A percentile compares a stretch with the other conserved stretches of the same genome.
Evolutionary conservation across 495 filamentous ascomycete species (phyloP).

Genomic region (Apiosordaria backusii): DNA sequence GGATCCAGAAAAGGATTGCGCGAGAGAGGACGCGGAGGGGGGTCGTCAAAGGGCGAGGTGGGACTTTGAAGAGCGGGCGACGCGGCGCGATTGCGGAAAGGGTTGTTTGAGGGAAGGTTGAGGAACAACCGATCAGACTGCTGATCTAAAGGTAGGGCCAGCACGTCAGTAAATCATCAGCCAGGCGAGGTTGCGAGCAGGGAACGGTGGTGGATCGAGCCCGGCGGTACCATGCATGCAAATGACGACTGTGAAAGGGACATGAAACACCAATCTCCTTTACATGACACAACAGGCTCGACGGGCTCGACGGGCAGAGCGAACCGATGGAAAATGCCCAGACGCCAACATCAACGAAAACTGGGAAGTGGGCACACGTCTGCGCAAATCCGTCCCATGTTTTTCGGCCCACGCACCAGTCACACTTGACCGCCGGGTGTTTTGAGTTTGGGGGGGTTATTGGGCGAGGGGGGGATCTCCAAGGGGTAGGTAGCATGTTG

Average conservation of each 20-base stretch:
- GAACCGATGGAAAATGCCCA: slow-evolving; percentile 28
- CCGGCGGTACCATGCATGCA: slow-evolving; percentile 39
- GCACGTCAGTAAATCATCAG: slow-evolving; percentile 32
- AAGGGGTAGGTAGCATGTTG: slow-evolving; percentile 12
- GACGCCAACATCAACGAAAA: slow-evolving; percentile 29
- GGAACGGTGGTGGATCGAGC: slow-evolving; percentile 26
- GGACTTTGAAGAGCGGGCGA: slow-evolving; percentile 57
- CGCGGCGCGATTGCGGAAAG: slow-evolving; percentile 86
- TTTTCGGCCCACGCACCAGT: neutral
- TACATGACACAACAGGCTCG: slow-evolving; percentile 48
- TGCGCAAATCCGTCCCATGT: slow-evolving; percentile 19
- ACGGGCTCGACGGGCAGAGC: slow-evolving; percentile 37
- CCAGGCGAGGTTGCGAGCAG: slow-evolving; percentile 7
- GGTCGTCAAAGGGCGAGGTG: slow-evolving; percentile 52
- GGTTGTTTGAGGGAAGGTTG: slow-evolving; percentile 89
- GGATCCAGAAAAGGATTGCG: slow-evolving; percentile 91
- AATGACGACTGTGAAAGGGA: slow-evolving; percentile 44
- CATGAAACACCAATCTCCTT: slow-evolving; percentile 51
- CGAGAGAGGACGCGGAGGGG: slow-evolving; percentile 68
- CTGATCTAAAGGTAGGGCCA: slow-evolving; percentile 32
- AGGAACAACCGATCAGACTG: slow-evolving; percentile 51
- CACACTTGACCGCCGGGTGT: neutral
- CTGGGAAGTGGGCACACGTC: slow-evolving; percentile 30
- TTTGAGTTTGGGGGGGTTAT: slow-evolving; percentile 12
- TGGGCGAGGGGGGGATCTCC: slow-evolving; percentile 13